Conservation (phyloP, 331 rosid genomes). For the Quercus lobata region DNA sequence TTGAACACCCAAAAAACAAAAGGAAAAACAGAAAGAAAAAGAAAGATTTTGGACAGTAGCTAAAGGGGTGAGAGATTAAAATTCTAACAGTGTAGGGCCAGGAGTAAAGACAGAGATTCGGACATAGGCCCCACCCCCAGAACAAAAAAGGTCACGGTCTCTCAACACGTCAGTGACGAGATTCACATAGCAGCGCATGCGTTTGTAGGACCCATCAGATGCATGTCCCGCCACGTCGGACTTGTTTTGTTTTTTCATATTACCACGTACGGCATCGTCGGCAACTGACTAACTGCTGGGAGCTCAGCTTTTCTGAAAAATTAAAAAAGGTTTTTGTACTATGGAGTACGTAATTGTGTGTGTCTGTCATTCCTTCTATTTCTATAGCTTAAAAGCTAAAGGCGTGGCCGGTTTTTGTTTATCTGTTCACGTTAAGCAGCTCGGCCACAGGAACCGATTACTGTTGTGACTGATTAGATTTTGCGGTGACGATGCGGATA, state of each 20-base stretch:
- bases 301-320: too few species aligned
- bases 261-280: too few species aligned
- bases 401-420: neutral
- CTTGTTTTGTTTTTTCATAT: too few species aligned
- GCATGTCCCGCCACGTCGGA: neutral
- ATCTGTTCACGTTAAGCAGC: neutral
- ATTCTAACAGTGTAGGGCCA: neutral
- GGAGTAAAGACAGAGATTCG: conserved; percentile 24
- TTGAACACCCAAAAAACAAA: neutral
- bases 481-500: neutral
- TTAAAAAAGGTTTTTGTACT: too few species aligned
- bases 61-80: neutral
- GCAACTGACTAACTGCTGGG: too few species aligned
- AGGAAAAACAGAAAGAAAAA: neutral
- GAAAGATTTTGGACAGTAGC: neutral
- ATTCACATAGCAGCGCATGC: neutral
- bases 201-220: too few species aligned
- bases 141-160: neutral
- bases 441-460: neutral
- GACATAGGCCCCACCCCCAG: neutral
- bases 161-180: neutral
- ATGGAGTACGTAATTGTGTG: too few species aligned
- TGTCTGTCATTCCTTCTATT: too few species aligned
- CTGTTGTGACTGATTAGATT: neutral
- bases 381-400: neutral